These are phyloP conservation scores for Clausena lansium DNA, from an alignment of 345 rosid genomes.

Conservation along the genomic window DNA sequence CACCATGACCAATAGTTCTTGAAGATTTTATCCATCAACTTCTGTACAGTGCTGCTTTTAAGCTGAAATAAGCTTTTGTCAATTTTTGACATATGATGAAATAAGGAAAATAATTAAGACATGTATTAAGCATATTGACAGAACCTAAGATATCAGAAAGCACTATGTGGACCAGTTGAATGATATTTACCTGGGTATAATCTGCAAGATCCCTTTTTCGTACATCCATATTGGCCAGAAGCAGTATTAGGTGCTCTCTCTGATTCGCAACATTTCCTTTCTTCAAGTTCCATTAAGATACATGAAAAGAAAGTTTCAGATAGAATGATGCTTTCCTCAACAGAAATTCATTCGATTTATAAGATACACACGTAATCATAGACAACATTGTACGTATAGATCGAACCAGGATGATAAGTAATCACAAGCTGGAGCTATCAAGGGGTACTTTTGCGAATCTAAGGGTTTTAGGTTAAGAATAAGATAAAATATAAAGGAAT, in stretches of 20 bases:
- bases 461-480: neutral
- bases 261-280: slow-evolving; percentile 99
- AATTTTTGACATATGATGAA: slow-evolving; percentile 24
- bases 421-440: neutral
- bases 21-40: slow-evolving; percentile 59
- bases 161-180: neutral
- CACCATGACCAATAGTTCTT: slow-evolving; percentile 98
- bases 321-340: neutral
- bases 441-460: neutral
- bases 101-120: slow-evolving; percentile 3
- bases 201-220: slow-evolving; percentile 42
- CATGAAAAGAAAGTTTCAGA: slow-evolving; percentile 15
- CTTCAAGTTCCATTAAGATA: slow-evolving; percentile 43
- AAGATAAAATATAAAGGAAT: neutral
- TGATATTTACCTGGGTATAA: slow-evolving; percentile 45
- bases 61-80: slow-evolving; percentile 54
- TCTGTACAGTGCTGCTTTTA: slow-evolving; percentile 38
- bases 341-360: neutral
- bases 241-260: slow-evolving; percentile 91
- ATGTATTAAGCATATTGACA: neutral
- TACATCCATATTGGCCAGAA: slow-evolving; percentile 85
- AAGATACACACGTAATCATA: neutral
- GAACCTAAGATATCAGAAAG: slow-evolving; percentile 11
- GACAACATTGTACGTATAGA: neutral
- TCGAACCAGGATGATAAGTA: neutral